Percentiles rank a stretch among this genome's conserved stretches.
Evolutionary conservation across 1,284 basidiomycete species (phyloP).

Genomic region (Cutaneotrichosporon mucoides): DNA sequence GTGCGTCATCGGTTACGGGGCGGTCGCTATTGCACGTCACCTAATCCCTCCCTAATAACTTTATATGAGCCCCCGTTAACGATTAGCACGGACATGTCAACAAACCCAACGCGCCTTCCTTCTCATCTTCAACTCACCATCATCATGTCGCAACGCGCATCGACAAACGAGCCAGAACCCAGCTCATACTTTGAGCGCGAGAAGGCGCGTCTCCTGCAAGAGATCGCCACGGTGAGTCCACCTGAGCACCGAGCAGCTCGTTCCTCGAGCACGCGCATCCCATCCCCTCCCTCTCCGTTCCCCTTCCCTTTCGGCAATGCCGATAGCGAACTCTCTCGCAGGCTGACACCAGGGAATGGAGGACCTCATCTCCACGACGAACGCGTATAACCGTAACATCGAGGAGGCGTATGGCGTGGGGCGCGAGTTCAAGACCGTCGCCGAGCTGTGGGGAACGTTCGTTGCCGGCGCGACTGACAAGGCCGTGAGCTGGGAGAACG

Average conservation of each 20-base stretch:
- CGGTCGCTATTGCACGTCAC: not conserved
- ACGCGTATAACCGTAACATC: conserved; percentile 83
- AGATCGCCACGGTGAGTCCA: conserved; percentile 44
- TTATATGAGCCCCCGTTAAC: not conserved
- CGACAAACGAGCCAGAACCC: not conserved
- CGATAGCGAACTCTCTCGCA: not conserved
- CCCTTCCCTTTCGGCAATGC: not conserved
- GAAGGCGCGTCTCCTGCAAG: conserved; percentile 41
- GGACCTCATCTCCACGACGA: conserved; percentile 75
- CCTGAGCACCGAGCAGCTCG: not conserved
- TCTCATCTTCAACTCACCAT: not conserved
- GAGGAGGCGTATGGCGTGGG: conserved; percentile 90
- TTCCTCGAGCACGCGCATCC: not conserved
- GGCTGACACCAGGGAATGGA: conserved; percentile 69
- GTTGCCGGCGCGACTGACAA: conserved; percentile 25
- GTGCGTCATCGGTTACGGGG: not conserved
- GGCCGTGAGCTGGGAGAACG: not conserved
- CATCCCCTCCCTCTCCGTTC: not conserved
- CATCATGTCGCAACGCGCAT: not conserved
- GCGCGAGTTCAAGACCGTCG: conserved; percentile 85
- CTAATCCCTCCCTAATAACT: not conserved
- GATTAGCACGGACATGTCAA: not conserved
- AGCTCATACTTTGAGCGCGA: conserved; percentile 47
- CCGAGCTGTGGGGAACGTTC: conserved; percentile 68
- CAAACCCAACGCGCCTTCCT: not conserved